Conservation (phyloP, 345 rosid genomes). For the Isatis tinctoria region DNA sequence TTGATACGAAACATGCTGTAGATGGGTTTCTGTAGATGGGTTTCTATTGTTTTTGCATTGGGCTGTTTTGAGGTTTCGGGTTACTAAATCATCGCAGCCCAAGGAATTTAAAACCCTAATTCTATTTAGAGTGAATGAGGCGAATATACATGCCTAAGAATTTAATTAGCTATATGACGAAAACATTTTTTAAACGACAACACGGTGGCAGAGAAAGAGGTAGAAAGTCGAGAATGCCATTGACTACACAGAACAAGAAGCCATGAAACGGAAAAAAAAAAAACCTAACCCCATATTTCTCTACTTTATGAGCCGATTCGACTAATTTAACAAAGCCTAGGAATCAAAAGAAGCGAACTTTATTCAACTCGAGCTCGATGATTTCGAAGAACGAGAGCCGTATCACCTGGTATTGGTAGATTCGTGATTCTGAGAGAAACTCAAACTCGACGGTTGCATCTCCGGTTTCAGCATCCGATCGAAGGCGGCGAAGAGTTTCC, state of each 20-base stretch:
- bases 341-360: not conserved
- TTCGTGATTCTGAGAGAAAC: constrained; percentile 1
- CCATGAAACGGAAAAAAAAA: not conserved
- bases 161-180: too few relatives aligned
- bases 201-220: too few relatives aligned
- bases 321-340: constrained; percentile 9
- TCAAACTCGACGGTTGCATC: not conserved
- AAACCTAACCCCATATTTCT: not conserved
- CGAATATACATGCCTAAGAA: too few relatives aligned
- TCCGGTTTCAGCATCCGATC: not conserved
- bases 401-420: constrained; percentile 1
- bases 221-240: too few relatives aligned
- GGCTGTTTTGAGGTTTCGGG: too few relatives aligned
- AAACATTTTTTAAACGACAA: too few relatives aligned
- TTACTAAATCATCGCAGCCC: too few relatives aligned
- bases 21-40: too few relatives aligned
- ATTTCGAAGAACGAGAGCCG: not conserved
- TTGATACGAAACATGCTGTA: too few relatives aligned
- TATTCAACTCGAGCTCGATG: not conserved
- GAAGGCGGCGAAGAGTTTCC: not conserved
- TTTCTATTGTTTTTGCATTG: too few relatives aligned
- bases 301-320: not conserved
- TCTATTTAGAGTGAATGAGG: too few relatives aligned
- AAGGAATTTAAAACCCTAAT: too few relatives aligned
- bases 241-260: not conserved